A percentile compares a stretch with the other conserved stretches of the same genome.
Evolutionary conservation across 345 rosid genomes (phyloP).

Genomic region (Adansonia digitata): DNA sequence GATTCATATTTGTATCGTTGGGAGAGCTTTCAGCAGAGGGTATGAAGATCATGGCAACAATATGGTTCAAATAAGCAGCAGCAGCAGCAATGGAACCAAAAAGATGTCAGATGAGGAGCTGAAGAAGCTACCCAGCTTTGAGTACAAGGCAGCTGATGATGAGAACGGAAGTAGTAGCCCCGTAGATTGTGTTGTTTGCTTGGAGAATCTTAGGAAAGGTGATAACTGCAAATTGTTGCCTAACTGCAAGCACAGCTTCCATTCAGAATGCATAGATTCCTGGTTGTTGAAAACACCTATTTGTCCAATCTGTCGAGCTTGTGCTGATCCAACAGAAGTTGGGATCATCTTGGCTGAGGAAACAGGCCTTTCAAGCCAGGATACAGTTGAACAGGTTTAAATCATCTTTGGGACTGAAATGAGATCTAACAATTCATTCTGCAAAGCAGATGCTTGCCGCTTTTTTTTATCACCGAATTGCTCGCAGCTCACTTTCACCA

Average conservation of each 20-base stretch:
- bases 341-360: slow-evolving; percentile 4
- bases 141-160: slow-evolving; percentile 26
- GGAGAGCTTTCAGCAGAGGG: slow-evolving; percentile 30
- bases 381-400: not conserved
- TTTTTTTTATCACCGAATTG: not conserved
- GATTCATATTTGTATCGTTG: slow-evolving; percentile 37
- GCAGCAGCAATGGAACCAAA: not conserved
- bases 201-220: slow-evolving; percentile 32
- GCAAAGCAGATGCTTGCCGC: not conserved
- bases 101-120: slow-evolving; percentile 27
- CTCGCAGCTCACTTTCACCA: not conserved
- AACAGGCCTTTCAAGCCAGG: not conserved
- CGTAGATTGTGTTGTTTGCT: slow-evolving; percentile 42
- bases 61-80: slow-evolving; percentile 13
- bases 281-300: slow-evolving; percentile 27
- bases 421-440: not conserved
- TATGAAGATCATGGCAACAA: not conserved
- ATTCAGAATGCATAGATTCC: slow-evolving; percentile 38
- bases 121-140: slow-evolving; percentile 36
- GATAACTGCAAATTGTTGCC: slow-evolving; percentile 45
- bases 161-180: slow-evolving; percentile 17
- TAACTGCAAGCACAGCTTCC: slow-evolving; percentile 39
- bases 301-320: slow-evolving; percentile 6
- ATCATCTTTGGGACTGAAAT: not conserved
- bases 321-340: slow-evolving; percentile 13